Evolutionary conservation across 306 rosid species (phyloP).

Genomic region (Castanea mollissima): DNA sequence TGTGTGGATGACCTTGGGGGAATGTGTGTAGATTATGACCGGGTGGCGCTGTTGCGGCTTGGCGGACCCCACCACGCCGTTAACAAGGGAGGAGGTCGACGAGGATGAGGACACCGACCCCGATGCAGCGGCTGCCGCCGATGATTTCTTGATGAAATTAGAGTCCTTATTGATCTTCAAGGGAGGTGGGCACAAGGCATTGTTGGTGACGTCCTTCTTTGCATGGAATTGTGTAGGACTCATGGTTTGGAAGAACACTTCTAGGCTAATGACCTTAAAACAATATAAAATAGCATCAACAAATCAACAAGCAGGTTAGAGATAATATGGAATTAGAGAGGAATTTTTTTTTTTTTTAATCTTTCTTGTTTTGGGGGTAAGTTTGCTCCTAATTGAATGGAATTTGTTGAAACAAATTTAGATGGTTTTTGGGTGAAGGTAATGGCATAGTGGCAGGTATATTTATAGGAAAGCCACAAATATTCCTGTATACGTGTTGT

Average conservation of each 20-base stretch:
- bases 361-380: no score
- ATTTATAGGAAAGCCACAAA: not conserved
- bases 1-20: slow-evolving; percentile 74
- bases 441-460: not conserved
- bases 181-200: slow-evolving; percentile 46
- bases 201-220: slow-evolving; percentile 26
- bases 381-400: not conserved
- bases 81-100: slow-evolving; percentile 11
- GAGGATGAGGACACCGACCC: slow-evolving; percentile 23
- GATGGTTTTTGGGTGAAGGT: not conserved
- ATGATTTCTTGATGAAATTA: slow-evolving; percentile 51
- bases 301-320: no score
- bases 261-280: no score
- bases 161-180: slow-evolving; percentile 64
- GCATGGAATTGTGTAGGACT: slow-evolving; percentile 41
- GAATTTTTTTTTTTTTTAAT: no score
- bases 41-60: slow-evolving; percentile 62
- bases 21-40: slow-evolving; percentile 78
- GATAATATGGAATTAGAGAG: no score
- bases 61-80: not conserved
- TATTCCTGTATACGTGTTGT: not conserved
- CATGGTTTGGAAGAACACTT: slow-evolving; percentile 20
- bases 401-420: slow-evolving; percentile 1
- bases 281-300: no score
- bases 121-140: not conserved